These are phyloP conservation scores for Zalaria sp. DNA, from an alignment of 2,329 filamentous ascomycete genomes.

Conservation along the genomic window DNA sequence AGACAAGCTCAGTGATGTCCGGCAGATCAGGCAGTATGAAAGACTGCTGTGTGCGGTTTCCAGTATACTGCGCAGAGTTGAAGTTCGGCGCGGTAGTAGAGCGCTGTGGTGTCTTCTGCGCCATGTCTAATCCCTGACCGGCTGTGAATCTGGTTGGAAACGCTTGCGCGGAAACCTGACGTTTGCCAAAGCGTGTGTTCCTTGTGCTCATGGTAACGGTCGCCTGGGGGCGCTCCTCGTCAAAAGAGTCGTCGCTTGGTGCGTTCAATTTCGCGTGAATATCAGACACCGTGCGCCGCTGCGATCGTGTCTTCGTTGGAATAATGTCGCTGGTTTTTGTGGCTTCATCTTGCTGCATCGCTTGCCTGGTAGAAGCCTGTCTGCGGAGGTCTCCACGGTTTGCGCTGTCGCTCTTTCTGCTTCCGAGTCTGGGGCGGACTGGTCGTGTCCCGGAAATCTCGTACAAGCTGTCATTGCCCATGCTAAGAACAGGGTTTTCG, in stretches of 20 bases:
- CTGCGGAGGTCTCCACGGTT: conserved; percentile 20
- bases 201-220: conserved; percentile 27
- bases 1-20: conserved; percentile 47
- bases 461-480: conserved; percentile 34
- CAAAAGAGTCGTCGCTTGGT: conserved; percentile 37
- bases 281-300: conserved; percentile 39
- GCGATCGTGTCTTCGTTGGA: conserved; percentile 13
- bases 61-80: conserved; percentile 22
- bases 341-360: conserved; percentile 23
- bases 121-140: conserved; percentile 6
- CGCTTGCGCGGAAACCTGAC: conserved; percentile 3
- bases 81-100: conserved; percentile 15
- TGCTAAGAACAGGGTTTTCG: conserved; percentile 33
- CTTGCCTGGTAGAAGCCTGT: conserved; percentile 31
- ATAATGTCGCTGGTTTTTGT: conserved; percentile 18
- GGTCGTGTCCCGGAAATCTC: conserved; percentile 30
- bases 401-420: conserved; percentile 19
- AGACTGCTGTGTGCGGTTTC: conserved; percentile 40
- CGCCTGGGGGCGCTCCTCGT: conserved; percentile 32
- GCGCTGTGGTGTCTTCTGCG: conserved; percentile 11
- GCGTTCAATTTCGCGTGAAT: conserved; percentile 39
- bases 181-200: conserved; percentile 40
- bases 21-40: conserved; percentile 47
- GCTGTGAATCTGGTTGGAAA: conserved; percentile 5
- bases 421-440: conserved; percentile 12